These are phyloP conservation scores for Dendrobium huoshanense DNA, from an alignment of 106 monocot genomes.

Conservation along the genomic window DNA sequence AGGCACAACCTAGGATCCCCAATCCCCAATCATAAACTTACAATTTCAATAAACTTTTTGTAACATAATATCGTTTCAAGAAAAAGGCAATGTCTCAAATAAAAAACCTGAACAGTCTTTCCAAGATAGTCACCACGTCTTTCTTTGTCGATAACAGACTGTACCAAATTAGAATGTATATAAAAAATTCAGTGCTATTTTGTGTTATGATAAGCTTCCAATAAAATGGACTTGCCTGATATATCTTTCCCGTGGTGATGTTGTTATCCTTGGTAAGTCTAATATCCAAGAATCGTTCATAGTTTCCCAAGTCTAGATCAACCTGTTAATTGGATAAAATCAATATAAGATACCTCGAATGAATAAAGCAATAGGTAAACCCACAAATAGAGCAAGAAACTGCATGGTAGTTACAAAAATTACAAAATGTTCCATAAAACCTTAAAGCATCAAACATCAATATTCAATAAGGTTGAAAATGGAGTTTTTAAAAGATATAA, in stretches of 20 bases:
- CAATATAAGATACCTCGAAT: background rate
- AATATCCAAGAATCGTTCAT: slow-evolving; percentile 56
- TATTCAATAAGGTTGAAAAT: background rate
- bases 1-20: slow-evolving; percentile 46
- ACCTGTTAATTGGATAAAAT: slow-evolving; percentile 27
- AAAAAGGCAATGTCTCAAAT: background rate
- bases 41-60: background rate
- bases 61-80: background rate
- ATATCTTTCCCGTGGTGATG: slow-evolving; percentile 67
- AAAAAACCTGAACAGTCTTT: slow-evolving; percentile 76
- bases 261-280: slow-evolving; percentile 53
- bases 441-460: no score
- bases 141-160: slow-evolving; percentile 82
- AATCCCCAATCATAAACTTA: background rate
- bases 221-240: slow-evolving; percentile 11
- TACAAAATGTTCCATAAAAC: no score
- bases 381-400: background rate
- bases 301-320: slow-evolving; percentile 56
- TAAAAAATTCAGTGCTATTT: background rate
- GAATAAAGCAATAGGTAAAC: background rate
- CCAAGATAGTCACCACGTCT: slow-evolving; percentile 79
- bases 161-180: slow-evolving; percentile 18
- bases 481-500: background rate
- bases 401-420: background rate
- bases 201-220: background rate